Evolutionary conservation across 2,329 filamentous ascomycete genomes (phyloP).

Genomic region (Claviceps purpurea): DNA sequence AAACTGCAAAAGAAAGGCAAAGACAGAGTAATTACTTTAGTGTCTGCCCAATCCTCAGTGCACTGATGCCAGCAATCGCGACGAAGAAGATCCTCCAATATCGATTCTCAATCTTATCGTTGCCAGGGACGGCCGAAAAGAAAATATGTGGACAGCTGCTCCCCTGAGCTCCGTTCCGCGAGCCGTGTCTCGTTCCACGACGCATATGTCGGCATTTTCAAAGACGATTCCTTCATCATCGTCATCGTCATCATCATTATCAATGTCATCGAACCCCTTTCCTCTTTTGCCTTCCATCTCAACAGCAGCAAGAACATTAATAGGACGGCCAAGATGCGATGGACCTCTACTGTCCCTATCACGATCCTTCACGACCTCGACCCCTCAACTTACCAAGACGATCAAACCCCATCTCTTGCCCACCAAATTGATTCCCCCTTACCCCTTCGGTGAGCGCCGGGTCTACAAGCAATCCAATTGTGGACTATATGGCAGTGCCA

Average conservation of each 20-base stretch:
- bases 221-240: neutral
- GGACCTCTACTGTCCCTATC: neutral
- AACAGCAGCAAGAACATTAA: neutral
- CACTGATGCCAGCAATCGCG: neutral
- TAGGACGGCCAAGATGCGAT: neutral
- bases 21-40: neutral
- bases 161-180: conserved; percentile 8
- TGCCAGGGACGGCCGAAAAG: too few relatives aligned
- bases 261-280: neutral
- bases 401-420: conserved; percentile 31
- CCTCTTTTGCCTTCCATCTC: neutral
- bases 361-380: conserved; percentile 25
- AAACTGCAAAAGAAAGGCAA: too few relatives aligned
- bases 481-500: conserved; percentile 56
- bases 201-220: conserved; percentile 5
- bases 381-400: conserved; percentile 23
- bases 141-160: neutral
- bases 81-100: neutral
- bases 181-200: conserved; percentile 6
- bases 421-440: conserved; percentile 42
- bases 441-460: conserved; percentile 57
- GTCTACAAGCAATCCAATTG: conserved; percentile 71
- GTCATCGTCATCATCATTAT: neutral
- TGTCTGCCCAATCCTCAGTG: neutral
- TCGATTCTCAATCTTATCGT: too few relatives aligned